phyloP scores from a whole-genome alignment of 2,329 filamentous ascomycete genomes.

The Ascochyta koolunga region DNA sequence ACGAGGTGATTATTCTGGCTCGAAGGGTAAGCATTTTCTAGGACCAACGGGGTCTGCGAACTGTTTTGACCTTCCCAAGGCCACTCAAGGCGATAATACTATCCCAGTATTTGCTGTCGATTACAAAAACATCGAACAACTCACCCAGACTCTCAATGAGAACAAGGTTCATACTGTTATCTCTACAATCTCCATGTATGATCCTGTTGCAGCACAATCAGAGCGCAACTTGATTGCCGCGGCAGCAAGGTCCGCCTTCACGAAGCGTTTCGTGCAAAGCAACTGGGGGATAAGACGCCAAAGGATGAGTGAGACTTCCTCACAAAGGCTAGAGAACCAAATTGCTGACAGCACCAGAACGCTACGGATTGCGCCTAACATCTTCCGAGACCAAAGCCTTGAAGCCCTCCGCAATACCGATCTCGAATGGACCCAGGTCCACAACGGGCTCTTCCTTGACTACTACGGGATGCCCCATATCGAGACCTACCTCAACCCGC shows the following conservation, averaged over 20 bases:
- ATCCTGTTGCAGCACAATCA: constrained; percentile 27
- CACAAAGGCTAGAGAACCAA: neutral
- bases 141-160: constrained; percentile 38
- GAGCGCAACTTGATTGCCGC: constrained; percentile 22
- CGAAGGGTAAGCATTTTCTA: constrained; percentile 44
- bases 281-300: constrained; percentile 21
- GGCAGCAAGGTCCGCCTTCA: constrained; percentile 11
- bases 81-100: constrained; percentile 8
- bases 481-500: constrained; percentile 21
- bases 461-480: constrained; percentile 38
- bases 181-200: constrained; percentile 48
- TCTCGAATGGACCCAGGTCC: constrained; percentile 35
- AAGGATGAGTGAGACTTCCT: constrained; percentile 18
- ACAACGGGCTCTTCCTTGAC: constrained; percentile 39
- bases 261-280: constrained; percentile 25
- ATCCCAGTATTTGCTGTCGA: constrained; percentile 32
- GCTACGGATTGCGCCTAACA: constrained; percentile 11
- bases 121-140: constrained; percentile 41
- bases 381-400: constrained; percentile 10
- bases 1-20: constrained; percentile 51
- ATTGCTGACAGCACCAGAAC: constrained; percentile 8
- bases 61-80: constrained; percentile 3
- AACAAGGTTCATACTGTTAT: constrained; percentile 55
- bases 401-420: constrained; percentile 24
- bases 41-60: neutral